phyloP scores from a whole-genome alignment of 495 filamentous ascomycete species.

The Halenospora varia region DNA sequence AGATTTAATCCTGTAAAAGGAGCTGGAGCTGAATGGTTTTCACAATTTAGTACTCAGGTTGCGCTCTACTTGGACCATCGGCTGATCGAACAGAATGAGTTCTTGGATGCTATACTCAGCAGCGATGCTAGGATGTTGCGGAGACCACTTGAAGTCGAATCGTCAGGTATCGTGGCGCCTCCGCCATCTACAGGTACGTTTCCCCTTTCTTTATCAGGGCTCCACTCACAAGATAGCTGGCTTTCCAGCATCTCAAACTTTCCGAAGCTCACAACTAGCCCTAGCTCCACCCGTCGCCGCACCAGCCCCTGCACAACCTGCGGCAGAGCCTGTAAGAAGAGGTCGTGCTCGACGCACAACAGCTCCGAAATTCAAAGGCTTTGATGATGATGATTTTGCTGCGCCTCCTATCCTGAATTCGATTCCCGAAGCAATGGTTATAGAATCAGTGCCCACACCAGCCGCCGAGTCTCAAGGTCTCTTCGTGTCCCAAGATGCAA shows the following conservation, averaged over 20 bases:
- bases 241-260: neutral
- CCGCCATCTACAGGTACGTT: slow-evolving; percentile 10
- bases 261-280: slow-evolving; percentile 8
- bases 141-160: slow-evolving; percentile 48
- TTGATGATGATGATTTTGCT: slow-evolving; percentile 38
- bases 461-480: slow-evolving; percentile 29
- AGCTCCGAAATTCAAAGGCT: slow-evolving; percentile 70
- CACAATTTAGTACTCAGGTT: slow-evolving; percentile 59
- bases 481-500: slow-evolving; percentile 33
- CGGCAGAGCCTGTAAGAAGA: slow-evolving; percentile 27
- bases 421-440: slow-evolving; percentile 18
- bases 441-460: slow-evolving; percentile 7
- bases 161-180: slow-evolving; percentile 14
- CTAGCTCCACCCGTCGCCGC: slow-evolving; percentile 1
- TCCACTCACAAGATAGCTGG: slow-evolving; percentile 7
- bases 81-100: slow-evolving; percentile 85
- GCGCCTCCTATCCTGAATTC: slow-evolving; percentile 29
- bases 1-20: slow-evolving; percentile 62
- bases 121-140: slow-evolving; percentile 69
- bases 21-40: slow-evolving; percentile 62
- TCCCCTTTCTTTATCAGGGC: neutral
- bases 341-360: slow-evolving; percentile 38
- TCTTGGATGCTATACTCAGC: slow-evolving; percentile 82
- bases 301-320: neutral
- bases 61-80: slow-evolving; percentile 70